Evolutionary conservation across 78 protist species (phyloP).

Genomic region (Protostelium mycophagum): DNA sequence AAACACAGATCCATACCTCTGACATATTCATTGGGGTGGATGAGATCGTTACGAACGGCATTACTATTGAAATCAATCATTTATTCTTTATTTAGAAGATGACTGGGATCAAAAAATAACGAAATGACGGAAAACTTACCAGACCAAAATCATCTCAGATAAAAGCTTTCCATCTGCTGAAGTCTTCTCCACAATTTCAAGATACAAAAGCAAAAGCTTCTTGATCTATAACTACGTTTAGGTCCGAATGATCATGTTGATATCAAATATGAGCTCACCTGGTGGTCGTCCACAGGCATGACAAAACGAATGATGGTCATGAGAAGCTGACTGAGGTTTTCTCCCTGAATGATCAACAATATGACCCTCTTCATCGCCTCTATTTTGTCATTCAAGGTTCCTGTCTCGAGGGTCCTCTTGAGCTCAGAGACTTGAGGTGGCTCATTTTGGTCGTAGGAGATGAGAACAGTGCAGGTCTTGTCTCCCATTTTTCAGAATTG

Average conservation of each 20-base stretch:
- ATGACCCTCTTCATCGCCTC: slow-evolving; percentile 59
- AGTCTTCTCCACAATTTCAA: slow-evolving; percentile 89
- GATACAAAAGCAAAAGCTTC: slow-evolving; percentile 89
- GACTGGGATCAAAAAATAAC: not conserved
- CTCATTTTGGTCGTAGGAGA: slow-evolving; percentile 37
- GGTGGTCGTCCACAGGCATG: slow-evolving; percentile 78
- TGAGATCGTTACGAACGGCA: slow-evolving; percentile 70
- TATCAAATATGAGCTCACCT: not conserved
- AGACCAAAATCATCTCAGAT: slow-evolving; percentile 92
- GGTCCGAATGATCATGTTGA: too few species aligned
- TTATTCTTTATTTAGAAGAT: not conserved
- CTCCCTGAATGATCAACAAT: slow-evolving; percentile 69
- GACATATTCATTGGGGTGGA: slow-evolving; percentile 93
- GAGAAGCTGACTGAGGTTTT: slow-evolving; percentile 60
- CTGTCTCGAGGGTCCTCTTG: slow-evolving; percentile 37
- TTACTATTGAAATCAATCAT: slow-evolving; percentile 22
- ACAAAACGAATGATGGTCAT: slow-evolving; percentile 85
- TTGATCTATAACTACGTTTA: slow-evolving; percentile 48
- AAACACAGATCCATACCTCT: too few species aligned
- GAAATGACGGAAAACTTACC: slow-evolving; percentile 46
- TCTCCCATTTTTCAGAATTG: slow-evolving; percentile 10
- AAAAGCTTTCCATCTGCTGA: slow-evolving; percentile 84
- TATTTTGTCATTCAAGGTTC: slow-evolving; percentile 37
- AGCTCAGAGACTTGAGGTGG: slow-evolving; percentile 53
- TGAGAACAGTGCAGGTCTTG: slow-evolving; percentile 43